Evolutionary conservation across 345 rosid species (phyloP), one percentile per base, ranked within the genome.

Genomic region (Clausena lansium): DNA sequence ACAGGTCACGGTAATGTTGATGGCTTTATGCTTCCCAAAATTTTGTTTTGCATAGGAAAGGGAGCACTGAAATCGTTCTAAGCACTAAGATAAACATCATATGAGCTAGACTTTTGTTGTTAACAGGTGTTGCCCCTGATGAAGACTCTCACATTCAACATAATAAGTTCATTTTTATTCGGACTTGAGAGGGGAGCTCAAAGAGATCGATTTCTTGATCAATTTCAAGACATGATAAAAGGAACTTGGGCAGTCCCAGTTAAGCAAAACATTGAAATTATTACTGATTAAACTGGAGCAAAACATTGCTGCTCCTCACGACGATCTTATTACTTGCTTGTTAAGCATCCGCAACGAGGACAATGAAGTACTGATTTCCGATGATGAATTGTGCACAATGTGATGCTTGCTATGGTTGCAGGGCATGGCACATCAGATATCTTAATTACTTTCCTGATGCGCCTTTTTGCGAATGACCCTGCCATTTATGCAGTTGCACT

Each of bases 381-480:
- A 85, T 67, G 69, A 83, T 67, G 93, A 89, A 88, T 88, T 38
- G 54, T 87, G 50, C 83, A 91, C 38, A 91, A 86, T 67, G 77
- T 75, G 22, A 81, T 75, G 85, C 85, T 89, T 32, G 78, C 87
- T 76, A 89, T 91, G 92, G 82, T 78, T 62, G 92, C 93, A 4
- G 92, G 93, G 64, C 80, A 88, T 57, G 92, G 88, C 75, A 88
- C 92, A 79, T 81, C 91, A 35, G 77, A 89, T 2, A 57, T 82
- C 27, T 81, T 88, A 24, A 76, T 89, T 63, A 89, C 93, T 73
- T 88, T 86, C 76, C 20, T 89, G 62, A 27, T 89, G 3, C 81
- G 81, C 36, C 87, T 80, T 77, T 82, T 89, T 2, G 84, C 93
- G 1, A 83, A 69, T 27, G 74, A 88, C 59, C 91, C 87, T 30